Evolutionary conservation across 768 basidiomycete species (phyloP).

Genomic region (Mycena venus): DNA sequence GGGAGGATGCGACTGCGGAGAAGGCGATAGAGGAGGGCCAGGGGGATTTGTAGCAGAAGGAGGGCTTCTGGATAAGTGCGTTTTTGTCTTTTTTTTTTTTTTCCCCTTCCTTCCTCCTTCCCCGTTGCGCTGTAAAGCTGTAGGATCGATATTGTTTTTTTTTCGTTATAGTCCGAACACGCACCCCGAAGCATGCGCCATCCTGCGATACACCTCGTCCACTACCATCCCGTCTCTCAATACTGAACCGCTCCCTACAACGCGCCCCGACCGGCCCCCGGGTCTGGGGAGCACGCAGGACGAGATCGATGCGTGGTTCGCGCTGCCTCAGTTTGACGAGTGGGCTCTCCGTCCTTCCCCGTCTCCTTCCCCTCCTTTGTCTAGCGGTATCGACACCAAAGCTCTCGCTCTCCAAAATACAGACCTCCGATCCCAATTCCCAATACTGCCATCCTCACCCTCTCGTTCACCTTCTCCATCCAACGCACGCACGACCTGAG

Average conservation of each 20-base stretch:
- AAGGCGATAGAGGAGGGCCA: too few relatives aligned
- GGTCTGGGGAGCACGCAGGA: background rate
- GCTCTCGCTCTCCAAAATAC: too few relatives aligned
- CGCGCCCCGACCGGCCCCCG: background rate
- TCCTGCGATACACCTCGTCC: slow-evolving; percentile 21
- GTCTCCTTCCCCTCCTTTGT: too few relatives aligned
- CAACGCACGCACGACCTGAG: slow-evolving; percentile 28
- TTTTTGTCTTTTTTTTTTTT: too few relatives aligned
- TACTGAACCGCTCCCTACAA: background rate
- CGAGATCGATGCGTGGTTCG: background rate
- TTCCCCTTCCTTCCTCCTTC: too few relatives aligned
- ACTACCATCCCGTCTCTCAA: background rate
- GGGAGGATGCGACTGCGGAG: background rate
- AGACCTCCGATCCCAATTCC: too few relatives aligned
- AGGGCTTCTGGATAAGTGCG: slow-evolving; percentile 29
- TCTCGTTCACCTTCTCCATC: slow-evolving; percentile 32
- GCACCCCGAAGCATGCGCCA: slow-evolving; percentile 24
- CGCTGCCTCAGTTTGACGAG: slow-evolving; percentile 10
- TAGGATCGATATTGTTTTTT: too few relatives aligned
- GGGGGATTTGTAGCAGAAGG: too few relatives aligned
- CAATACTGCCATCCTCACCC: too few relatives aligned
- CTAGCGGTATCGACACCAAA: too few relatives aligned
- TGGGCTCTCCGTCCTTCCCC: too few relatives aligned
- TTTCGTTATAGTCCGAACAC: slow-evolving; percentile 1
- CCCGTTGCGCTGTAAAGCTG: too few relatives aligned